Percentiles rank a stretch among this genome's conserved stretches.
phyloP scores from a whole-genome alignment of 2,329 filamentous ascomycete species.

The Aspergillus viridinutans region DNA sequence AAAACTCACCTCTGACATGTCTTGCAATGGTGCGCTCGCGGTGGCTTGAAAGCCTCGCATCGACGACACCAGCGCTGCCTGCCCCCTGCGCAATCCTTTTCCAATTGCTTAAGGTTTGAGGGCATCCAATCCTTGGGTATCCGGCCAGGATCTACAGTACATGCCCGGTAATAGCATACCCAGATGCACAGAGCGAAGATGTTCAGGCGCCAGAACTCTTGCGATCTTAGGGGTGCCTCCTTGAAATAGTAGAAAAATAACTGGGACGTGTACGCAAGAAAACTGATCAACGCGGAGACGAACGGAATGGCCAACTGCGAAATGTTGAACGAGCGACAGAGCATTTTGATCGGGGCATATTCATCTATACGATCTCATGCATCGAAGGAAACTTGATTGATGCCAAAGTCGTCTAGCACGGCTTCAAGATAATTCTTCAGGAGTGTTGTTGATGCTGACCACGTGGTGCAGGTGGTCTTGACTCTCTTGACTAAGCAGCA shows the following conservation, averaged over 20 bases:
- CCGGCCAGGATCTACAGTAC: conserved; percentile 55
- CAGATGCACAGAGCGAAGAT: conserved; percentile 51
- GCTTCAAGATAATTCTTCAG: neutral
- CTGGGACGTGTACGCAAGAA: conserved; percentile 59
- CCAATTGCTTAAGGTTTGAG: conserved; percentile 13
- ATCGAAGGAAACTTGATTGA: neutral
- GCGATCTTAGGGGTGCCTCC: conserved; percentile 47
- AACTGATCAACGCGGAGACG: conserved; percentile 53
- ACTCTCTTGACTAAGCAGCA: conserved; percentile 5
- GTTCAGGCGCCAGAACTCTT: conserved; percentile 54
- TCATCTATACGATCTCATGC: neutral
- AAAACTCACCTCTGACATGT: conserved; percentile 52
- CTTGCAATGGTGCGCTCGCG: conserved; percentile 62
- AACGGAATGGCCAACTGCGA: conserved; percentile 49
- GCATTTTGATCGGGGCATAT: conserved; percentile 5
- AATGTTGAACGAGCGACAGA: conserved; percentile 25
- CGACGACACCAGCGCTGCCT: conserved; percentile 56
- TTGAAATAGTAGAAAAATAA: conserved; percentile 54
- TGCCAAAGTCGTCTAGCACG: neutral
- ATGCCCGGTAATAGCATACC: conserved; percentile 57
- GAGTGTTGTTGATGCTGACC: conserved; percentile 1
- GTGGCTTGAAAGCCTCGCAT: conserved; percentile 59
- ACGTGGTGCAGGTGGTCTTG: neutral
- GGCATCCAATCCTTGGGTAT: conserved; percentile 45
- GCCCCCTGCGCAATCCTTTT: conserved; percentile 16